These are phyloP conservation scores for Dovyalis caffra DNA, from an alignment of 345 rosid species.

Conservation along the genomic window DNA sequence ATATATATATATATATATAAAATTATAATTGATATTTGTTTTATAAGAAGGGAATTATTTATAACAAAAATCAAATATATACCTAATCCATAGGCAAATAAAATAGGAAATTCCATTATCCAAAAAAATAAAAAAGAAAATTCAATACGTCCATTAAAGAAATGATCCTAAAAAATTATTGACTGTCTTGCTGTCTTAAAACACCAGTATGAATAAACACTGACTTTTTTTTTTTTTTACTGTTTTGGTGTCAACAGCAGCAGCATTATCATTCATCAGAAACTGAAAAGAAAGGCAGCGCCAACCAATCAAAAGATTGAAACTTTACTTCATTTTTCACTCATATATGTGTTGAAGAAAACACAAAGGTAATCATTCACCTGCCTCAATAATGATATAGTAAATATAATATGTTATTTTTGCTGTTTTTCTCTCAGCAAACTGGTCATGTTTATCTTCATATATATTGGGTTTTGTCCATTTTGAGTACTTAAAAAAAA, in stretches of 20 bases:
- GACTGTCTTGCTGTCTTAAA: background rate
- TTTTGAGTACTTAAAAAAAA: conserved; percentile 6
- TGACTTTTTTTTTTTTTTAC: conserved; percentile 9
- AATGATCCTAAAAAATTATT: background rate
- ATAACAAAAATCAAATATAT: too few species aligned
- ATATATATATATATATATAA: too few species aligned
- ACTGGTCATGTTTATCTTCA: conserved; percentile 12
- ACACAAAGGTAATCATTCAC: background rate
- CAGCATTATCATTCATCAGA: background rate
- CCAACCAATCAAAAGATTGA: conserved; percentile 7
- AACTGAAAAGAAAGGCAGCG: background rate
- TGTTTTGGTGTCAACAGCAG: background rate
- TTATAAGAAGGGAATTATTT: too few species aligned
- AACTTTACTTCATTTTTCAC: background rate
- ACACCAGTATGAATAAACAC: too few species aligned
- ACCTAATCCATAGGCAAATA: background rate
- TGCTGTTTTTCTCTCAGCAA: background rate
- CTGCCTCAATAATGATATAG: background rate
- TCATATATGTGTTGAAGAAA: background rate
- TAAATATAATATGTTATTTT: background rate
- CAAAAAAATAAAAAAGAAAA: background rate
- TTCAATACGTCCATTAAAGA: too few species aligned
- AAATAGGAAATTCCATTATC: background rate
- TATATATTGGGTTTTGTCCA: conserved; percentile 9
- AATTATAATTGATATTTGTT: too few species aligned